These are phyloP conservation scores for Dactylellina cionopaga DNA, from an alignment of 2,329 filamentous ascomycete species.

Conservation along the genomic window DNA sequence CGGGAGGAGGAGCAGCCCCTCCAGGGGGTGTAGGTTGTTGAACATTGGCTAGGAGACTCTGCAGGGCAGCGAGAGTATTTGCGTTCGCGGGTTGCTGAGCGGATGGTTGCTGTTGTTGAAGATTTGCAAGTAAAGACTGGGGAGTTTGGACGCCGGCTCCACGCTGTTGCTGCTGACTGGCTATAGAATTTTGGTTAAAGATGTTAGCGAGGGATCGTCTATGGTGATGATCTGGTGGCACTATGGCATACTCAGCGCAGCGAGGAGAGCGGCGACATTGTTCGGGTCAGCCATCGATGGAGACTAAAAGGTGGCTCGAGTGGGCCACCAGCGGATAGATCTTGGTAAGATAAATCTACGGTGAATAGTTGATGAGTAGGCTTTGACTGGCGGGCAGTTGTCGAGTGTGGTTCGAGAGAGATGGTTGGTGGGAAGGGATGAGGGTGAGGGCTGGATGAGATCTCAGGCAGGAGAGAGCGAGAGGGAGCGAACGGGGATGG, in stretches of 20 bases:
- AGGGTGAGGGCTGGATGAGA: background rate
- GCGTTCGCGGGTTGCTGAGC: slow-evolving; percentile 30
- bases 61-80: slow-evolving; percentile 31
- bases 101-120: slow-evolving; percentile 37
- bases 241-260: slow-evolving; percentile 55
- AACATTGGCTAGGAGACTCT: slow-evolving; percentile 39
- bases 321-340: background rate
- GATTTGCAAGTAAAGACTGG: slow-evolving; percentile 22
- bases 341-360: slow-evolving; percentile 1
- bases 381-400: slow-evolving; percentile 1
- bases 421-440: background rate
- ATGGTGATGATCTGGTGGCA: slow-evolving; percentile 1
- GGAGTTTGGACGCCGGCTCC: slow-evolving; percentile 45
- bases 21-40: slow-evolving; percentile 36
- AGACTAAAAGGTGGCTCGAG: slow-evolving; percentile 19
- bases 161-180: slow-evolving; percentile 49
- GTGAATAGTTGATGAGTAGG: slow-evolving; percentile 17
- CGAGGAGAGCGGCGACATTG: slow-evolving; percentile 57
- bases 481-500: background rate
- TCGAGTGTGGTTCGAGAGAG: background rate
- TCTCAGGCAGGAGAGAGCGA: background rate
- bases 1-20: slow-evolving; percentile 58
- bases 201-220: background rate
- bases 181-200: slow-evolving; percentile 3
- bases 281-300: slow-evolving; percentile 56